A percentile compares a stretch with the other conserved stretches of the same genome.
Conservation (phyloP, 2,329 filamentous ascomycete species). For the Dactylellina leptospora region DNA sequence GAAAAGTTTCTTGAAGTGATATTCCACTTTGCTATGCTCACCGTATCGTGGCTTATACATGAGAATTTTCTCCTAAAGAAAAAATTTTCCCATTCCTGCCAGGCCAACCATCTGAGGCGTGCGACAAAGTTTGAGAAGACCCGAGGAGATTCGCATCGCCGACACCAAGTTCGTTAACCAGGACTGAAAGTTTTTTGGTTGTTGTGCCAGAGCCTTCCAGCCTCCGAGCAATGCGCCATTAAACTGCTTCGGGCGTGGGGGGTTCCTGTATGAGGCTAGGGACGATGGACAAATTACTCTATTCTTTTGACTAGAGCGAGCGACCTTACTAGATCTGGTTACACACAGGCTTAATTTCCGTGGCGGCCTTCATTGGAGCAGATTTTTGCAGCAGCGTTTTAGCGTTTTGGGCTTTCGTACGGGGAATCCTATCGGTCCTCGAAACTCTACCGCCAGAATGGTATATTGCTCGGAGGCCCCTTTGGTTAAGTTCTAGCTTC, state of each 20-base stretch:
- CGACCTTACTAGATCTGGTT: slow-evolving; percentile 34
- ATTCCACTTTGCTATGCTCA: not conserved
- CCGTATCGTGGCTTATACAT: slow-evolving; percentile 19
- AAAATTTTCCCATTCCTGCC: slow-evolving; percentile 8
- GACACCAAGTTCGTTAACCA: slow-evolving; percentile 29
- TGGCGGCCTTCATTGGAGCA: slow-evolving; percentile 5
- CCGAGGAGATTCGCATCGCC: slow-evolving; percentile 34
- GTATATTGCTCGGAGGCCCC: slow-evolving; percentile 5
- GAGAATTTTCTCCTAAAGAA: not conserved
- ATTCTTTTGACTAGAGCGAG: slow-evolving; percentile 14
- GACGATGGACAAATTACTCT: slow-evolving; percentile 16
- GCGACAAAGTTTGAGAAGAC: slow-evolving; percentile 16
- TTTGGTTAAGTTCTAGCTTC: not conserved
- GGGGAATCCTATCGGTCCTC: slow-evolving; percentile 35
- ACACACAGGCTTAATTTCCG: slow-evolving; percentile 42
- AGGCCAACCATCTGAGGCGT: slow-evolving; percentile 6
- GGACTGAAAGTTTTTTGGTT: not conserved
- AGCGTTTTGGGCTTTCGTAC: slow-evolving; percentile 27
- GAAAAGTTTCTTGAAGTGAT: slow-evolving; percentile 1
- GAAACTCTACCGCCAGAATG: not conserved
- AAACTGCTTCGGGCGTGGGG: slow-evolving; percentile 50
- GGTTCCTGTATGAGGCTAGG: slow-evolving; percentile 12
- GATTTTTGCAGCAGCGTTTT: not conserved
- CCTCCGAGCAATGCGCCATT: slow-evolving; percentile 52
- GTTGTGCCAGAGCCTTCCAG: slow-evolving; percentile 15